Evolutionary conservation across 768 basidiomycete genomes (phyloP), one percentile per base, ranked within the genome.

Genomic region (Inosperma sp.): DNA sequence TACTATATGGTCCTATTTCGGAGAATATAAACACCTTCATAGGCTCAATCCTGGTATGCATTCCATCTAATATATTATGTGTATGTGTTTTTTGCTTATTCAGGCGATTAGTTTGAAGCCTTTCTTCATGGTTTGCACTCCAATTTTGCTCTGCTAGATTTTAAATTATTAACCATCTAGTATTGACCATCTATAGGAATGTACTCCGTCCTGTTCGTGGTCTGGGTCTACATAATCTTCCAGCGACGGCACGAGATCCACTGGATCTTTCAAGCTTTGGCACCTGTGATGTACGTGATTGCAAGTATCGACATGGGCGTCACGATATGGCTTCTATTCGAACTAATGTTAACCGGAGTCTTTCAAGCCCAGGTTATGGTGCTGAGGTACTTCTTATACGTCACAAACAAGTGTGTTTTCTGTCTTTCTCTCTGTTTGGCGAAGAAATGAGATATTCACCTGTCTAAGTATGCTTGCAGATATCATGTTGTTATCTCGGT

Each of bases 401-500:
- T 67, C 7, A 62, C 65, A 10, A 69, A 68, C 40, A 67, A 62
- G 66, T 69, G 51, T 49, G 66, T 49, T 10, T 7, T 14, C 26
- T 48, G 14, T 19, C 14, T n/a, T n/a, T n/a, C n/a, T 9, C 6
- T 25, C 9, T 10, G 14, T 16, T 22, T 25, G 21, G 5, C 23
- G 10, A 6, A 7, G n/a, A n/a, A n/a, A n/a, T n/a, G n/a, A n/a
- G 3, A 42, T 27, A 14, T 34, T 52, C 16, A 52, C 19, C n/a
- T n/a, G n/a, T 29, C 9, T 13, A 13, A 68, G 67, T 52, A 56
- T 69, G 19, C 29, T 69, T 21, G 69, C 68, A 4, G 66, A 72
- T 52, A 54, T 53, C 14, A 60, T 70, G n/a, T 54, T 72, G 31
- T 42, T 68, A 27, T 71, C 71, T 53, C 64, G 70, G 31, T 73